phyloP scores from a whole-genome alignment of 805 yeast species.

The Cyberlindnera subsufficiens region DNA sequence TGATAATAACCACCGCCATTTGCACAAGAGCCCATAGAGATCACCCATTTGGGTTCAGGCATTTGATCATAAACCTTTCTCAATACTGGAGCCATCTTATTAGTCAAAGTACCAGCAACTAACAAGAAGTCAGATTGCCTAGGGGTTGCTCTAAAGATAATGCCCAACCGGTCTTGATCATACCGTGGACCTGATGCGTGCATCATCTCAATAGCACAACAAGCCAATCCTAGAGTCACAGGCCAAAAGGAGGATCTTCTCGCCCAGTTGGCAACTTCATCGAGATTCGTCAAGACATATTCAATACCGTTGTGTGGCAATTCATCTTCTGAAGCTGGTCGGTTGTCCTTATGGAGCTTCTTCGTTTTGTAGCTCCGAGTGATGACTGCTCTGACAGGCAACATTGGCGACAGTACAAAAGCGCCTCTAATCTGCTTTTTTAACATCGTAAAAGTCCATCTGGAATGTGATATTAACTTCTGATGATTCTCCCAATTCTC shows the following conservation, averaged over 20 bases:
- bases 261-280: constrained; percentile 84
- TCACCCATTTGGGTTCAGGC: constrained; percentile 94
- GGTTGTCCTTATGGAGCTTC: too few relatives aligned
- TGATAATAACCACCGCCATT: constrained; percentile 93
- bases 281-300: constrained; percentile 79
- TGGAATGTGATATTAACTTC: too few relatives aligned
- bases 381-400: too few relatives aligned
- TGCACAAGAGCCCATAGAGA: constrained; percentile 92
- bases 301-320: constrained; percentile 59
- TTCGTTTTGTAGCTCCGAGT: too few relatives aligned
- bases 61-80: constrained; percentile 92
- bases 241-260: constrained; percentile 93
- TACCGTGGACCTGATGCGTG: constrained; percentile 87
- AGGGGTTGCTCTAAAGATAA: constrained; percentile 90
- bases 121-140: constrained; percentile 90
- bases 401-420: too few relatives aligned
- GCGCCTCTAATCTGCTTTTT: too few relatives aligned
- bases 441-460: too few relatives aligned
- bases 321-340: too few relatives aligned
- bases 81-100: constrained; percentile 90
- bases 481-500: too few relatives aligned
- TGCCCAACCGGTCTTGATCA: constrained; percentile 89
- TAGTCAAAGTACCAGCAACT: constrained; percentile 87
- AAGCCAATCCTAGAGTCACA: constrained; percentile 84
- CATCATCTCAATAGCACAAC: constrained; percentile 96